Percentiles rank a stretch among this genome's conserved stretches.
Evolutionary conservation across 441 rosid species (phyloP).

Genomic region (Erodium trifolium): DNA sequence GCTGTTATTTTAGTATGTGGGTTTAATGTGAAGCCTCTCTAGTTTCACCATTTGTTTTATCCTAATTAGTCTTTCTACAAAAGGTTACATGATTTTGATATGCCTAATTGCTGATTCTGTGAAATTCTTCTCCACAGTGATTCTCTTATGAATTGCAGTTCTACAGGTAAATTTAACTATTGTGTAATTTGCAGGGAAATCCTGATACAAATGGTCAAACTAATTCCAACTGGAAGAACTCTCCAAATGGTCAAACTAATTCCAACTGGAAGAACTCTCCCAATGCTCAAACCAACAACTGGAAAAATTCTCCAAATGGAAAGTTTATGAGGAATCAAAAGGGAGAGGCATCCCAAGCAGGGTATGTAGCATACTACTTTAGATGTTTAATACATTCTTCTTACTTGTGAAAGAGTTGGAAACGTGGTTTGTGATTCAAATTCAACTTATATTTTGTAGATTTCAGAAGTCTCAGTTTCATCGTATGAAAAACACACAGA

Average conservation of each 20-base stretch:
- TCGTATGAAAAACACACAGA: constrained; percentile 35
- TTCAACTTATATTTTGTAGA: constrained; percentile 31
- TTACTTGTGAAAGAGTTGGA: constrained; percentile 11
- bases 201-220: constrained; percentile 23
- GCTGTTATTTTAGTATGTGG: not conserved
- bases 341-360: constrained; percentile 15
- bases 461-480: constrained; percentile 47
- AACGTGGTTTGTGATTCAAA: constrained; percentile 13
- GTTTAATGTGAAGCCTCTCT: not conserved
- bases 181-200: constrained; percentile 39
- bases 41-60: not conserved
- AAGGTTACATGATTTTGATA: not conserved
- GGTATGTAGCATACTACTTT: constrained; percentile 30
- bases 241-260: constrained; percentile 23
- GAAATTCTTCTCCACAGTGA: constrained; percentile 8
- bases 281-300: no score
- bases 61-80: not conserved
- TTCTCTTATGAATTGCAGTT: not conserved
- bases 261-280: constrained; percentile 27
- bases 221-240: constrained; percentile 30
- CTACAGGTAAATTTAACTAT: constrained; percentile 20
- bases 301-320: constrained; percentile 15
- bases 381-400: not conserved
- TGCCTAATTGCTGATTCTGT: not conserved
- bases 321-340: constrained; percentile 23